Base-by-base conservation (phyloP, 192 early-diverging fungal species). In the Dissophora globulifera region DNA sequence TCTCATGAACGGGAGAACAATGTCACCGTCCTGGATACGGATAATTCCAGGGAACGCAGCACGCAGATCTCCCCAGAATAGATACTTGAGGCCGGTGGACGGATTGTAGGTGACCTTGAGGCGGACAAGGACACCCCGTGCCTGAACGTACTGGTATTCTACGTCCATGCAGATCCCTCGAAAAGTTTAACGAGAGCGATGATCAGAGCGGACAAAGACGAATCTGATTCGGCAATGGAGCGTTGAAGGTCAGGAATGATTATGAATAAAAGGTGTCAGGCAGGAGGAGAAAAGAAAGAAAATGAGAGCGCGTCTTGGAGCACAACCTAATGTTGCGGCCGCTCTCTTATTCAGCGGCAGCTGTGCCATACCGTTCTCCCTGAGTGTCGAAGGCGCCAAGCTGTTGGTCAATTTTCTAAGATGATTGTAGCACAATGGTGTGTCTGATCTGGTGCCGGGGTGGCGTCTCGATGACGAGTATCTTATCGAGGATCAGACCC, bases 51-150 rank as follows among this genome's bases (percentile, higher is more conserved):
- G 65, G 38, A 67, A 67, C 12, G 41, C 56, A 27, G 49, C 26
- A 20, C 65, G 65, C 25, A 67, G 33, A 48, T 67, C 65, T 0
- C 54, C 54, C 65, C 65, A 67, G 47, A 67, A 67, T 26, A 67
- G 25, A 20, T 67, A 67, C 3, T 42, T 31, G 16, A 43, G 47
- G 2, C 52, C 65, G 4, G 65, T 67, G 12, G 55, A 35, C 5
- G 55, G 54, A 25, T 58, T 57, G 3, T 47, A 13, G 15, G 65
- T 58, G 19, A 57, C 55, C 46, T 49, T 31, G 31, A 67, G 31
- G 25, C 65, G 55, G 16, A 67, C 35, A 20, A 67, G 55, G 20
- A 31, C 33, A n/a, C 54, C 54, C n/a, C 33, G 30, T 0, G 65
- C 57, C 13, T 55, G 55, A 32, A 67, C 57, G 25, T 57, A 50